Base-by-base conservation (phyloP, 768 basidiomycete species). In the Austroboletus festivus region DNA sequence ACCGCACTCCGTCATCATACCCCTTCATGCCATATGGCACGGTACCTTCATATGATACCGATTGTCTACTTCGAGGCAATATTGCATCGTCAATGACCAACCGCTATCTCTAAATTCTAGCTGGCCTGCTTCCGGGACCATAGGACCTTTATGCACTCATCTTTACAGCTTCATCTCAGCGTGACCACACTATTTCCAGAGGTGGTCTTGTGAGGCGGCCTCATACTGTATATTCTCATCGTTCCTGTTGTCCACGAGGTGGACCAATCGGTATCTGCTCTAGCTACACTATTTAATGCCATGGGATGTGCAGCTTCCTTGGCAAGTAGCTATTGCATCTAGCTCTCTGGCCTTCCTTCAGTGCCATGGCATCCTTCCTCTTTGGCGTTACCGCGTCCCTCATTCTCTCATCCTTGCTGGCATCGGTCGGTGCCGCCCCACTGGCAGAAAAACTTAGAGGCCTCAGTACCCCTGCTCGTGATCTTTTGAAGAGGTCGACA, bases 381-480 rank as follows among this genome's bases (percentile, higher is more conserved):
- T 51, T 22, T 11, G 4, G 34, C 7, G 5, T 65, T 13, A 31
- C 45, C 11, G 46, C 47, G 0, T 44, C 44, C 8, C 9, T 51
- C 1, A 19, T 46, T 9, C 28, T 52, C 20, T 46, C 42, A 33
- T 53, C 51, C 19, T 45, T 54, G 18, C 28, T 60, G 16, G 39
- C 42, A 47, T 47, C 35, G 5, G 37, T 50, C 1, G 9, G 42
- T 5, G 63, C 58, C 4, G 33, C 44, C 31, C 60, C 63, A 6
- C 46, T 68, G 16, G 51, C 40, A 16, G 53, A 65, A 3, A 67
- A 52, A 15, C 53, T 67, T 21, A n/a, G 31, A n/a, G 23, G 22
- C 18, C 55, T 65, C 41, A 67, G 51, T 42, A 53, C 53, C 1
- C 1, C 19, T 18, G 60, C 65, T 21, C 63, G 56, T 38, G 48